phyloP scores from a whole-genome alignment of 805 yeast genomes.

The Pichia rugopelliculosa region DNA sequence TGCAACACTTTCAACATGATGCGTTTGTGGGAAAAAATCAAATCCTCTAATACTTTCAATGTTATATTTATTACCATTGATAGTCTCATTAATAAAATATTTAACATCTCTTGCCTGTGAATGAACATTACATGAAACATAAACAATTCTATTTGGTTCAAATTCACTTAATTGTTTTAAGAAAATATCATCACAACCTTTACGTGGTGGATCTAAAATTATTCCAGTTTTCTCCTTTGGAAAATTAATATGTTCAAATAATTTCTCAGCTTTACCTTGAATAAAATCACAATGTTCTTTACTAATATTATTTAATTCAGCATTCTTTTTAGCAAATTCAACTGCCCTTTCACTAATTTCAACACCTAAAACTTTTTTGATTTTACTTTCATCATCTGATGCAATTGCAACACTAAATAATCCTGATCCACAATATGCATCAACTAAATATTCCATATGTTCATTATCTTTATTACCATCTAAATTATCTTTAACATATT shows the following conservation, averaged over 20 bases:
- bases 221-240: constrained; percentile 77
- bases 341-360: constrained; percentile 91
- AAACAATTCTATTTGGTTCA: constrained; percentile 81
- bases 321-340: constrained; percentile 77
- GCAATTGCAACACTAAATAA: constrained; percentile 85
- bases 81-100: constrained; percentile 64
- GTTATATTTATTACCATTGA: constrained; percentile 52
- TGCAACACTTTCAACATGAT: constrained; percentile 51
- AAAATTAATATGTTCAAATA: constrained; percentile 71
- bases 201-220: constrained; percentile 94
- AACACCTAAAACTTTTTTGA: constrained; percentile 84
- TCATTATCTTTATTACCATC: constrained; percentile 18
- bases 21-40: constrained; percentile 77
- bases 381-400: constrained; percentile 35
- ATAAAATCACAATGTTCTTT: constrained; percentile 68
- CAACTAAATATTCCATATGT: constrained; percentile 57
- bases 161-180: constrained; percentile 78
- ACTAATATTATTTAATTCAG: constrained; percentile 57
- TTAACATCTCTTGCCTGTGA: constrained; percentile 94
- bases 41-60: constrained; percentile 87
- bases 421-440: constrained; percentile 96
- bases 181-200: constrained; percentile 89
- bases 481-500: constrained; percentile 70
- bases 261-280: constrained; percentile 87
- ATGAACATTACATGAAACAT: constrained; percentile 95